phyloP scores from a whole-genome alignment of 176 grass and related monocot species.

The Musa acuminata region DNA sequence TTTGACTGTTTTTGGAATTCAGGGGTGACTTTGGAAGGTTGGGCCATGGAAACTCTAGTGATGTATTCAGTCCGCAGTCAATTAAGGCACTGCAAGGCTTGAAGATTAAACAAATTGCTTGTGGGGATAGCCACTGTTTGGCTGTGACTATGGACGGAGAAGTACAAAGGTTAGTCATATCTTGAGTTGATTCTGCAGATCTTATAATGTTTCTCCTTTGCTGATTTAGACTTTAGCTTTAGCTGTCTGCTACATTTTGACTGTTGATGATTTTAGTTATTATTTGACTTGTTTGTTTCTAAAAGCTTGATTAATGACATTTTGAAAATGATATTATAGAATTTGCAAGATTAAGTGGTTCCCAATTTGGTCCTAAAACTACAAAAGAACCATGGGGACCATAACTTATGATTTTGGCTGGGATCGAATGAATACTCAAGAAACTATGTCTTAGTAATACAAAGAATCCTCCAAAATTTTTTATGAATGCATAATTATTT shows the following conservation, averaged over 20 bases:
- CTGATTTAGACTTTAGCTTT: not conserved
- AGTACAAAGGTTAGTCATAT: constrained; percentile 63
- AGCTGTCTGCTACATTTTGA: not conserved
- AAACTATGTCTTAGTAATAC: too few relatives aligned
- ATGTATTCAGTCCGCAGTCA: constrained; percentile 89
- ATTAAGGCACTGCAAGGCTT: constrained; percentile 81
- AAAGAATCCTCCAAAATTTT: too few relatives aligned
- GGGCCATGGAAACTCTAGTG: constrained; percentile 85
- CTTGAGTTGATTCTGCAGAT: not conserved
- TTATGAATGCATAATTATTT: too few relatives aligned
- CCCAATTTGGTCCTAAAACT: too few relatives aligned
- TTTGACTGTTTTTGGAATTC: not conserved
- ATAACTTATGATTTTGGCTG: too few relatives aligned
- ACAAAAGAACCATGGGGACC: too few relatives aligned
- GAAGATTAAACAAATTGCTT: constrained; percentile 92
- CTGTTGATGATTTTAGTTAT: not conserved
- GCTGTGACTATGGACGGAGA: constrained; percentile 70
- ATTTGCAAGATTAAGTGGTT: not conserved
- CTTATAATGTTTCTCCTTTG: not conserved
- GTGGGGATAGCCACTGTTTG: constrained; percentile 93
- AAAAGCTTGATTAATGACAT: not conserved
- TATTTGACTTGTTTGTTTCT: not conserved
- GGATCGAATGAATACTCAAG: too few relatives aligned
- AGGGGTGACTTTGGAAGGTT: constrained; percentile 97
- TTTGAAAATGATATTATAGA: not conserved